Conservation (phyloP, 2,329 filamentous ascomycete species). For the Cordyceps cateniannulata region DNA sequence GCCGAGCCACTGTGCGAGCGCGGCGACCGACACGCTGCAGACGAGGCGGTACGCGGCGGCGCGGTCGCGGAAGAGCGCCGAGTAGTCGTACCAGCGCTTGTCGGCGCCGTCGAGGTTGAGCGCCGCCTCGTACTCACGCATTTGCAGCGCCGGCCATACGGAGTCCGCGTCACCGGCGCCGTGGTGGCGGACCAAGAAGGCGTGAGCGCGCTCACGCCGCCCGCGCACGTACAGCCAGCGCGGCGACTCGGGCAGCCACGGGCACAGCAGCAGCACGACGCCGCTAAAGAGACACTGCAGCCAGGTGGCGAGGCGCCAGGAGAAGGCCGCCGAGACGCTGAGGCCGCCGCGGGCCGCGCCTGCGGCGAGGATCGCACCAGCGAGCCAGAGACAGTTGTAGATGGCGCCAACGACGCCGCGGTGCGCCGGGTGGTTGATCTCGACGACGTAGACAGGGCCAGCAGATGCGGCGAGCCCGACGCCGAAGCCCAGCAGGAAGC, state of each 20-base stretch:
- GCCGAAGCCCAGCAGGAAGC: slow-evolving; percentile 50
- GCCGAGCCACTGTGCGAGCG: slow-evolving; percentile 37
- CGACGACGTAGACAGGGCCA: slow-evolving; percentile 57
- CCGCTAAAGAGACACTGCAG: slow-evolving; percentile 35
- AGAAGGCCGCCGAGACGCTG: slow-evolving; percentile 23
- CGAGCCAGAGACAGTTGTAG: slow-evolving; percentile 27
- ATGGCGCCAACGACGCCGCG: slow-evolving; percentile 38
- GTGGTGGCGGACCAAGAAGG: slow-evolving; percentile 33
- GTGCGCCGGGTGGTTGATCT: slow-evolving; percentile 57
- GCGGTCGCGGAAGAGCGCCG: slow-evolving; percentile 34
- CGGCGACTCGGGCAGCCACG: slow-evolving; percentile 30
- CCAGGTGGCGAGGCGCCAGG: slow-evolving; percentile 35
- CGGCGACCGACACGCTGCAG: slow-evolving; percentile 32
- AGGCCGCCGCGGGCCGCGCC: slow-evolving; percentile 37
- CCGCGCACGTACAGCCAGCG: slow-evolving; percentile 34
- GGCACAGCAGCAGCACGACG: slow-evolving; percentile 24
- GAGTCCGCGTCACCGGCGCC: slow-evolving; percentile 34
- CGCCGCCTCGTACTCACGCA: slow-evolving; percentile 37
- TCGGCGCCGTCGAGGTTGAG: slow-evolving; percentile 39
- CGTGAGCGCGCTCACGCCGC: slow-evolving; percentile 20
- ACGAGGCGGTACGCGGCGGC: slow-evolving; percentile 37
- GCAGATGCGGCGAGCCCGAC: slow-evolving; percentile 53
- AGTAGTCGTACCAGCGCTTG: slow-evolving; percentile 43
- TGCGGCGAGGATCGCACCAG: slow-evolving; percentile 39
- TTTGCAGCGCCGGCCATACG: slow-evolving; percentile 29